Evolutionary conservation across 768 basidiomycete species (phyloP), one percentile per base, ranked within the genome.

Genomic region (Tricholoma sp.): DNA sequence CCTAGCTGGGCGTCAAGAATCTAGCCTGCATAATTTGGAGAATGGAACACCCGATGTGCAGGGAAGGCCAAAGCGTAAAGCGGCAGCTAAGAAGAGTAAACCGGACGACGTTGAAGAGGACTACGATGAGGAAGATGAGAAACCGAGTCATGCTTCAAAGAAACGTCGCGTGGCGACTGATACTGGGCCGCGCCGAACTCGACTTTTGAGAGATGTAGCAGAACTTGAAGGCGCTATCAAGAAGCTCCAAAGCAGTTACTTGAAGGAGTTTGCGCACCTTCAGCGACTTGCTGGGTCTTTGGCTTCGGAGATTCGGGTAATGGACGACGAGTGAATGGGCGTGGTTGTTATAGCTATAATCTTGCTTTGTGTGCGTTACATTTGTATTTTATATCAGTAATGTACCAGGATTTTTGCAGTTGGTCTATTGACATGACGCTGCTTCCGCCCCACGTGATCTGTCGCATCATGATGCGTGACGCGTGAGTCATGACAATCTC

Each of bases 151-250:
- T 66, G 57, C 67, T 69, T 50, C 60, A 60, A 59, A 72, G 69
- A 63, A 72, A 69, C 64, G 68, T 58, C 45, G 63, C 22, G 54
- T 61, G n/a, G 53, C 46, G 32, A 64, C 59, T 37, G 64, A 63
- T 55, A 67, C 61, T 21, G 62, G 67, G 8, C 50, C 56, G 45
- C 61, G 67, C 56, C 70, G 71, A 34, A 56, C 70, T 18, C 70
- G 69, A 47, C 64, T 74, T 19, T 55, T 71, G 43, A 73, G 72
- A 56, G 67, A 68, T 37, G 64, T 76, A 18, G 63, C 52, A 35
- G 75, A 77, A 18, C 63, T 76, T 37, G 74, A 75, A 58, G 66
- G 65, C 2, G 67, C 71, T 27, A 61, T 74, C 46, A 71, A 69
- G 59, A 72, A 71, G 47, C 60, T 76, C 19, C 72, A 76, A 51